phyloP scores from a whole-genome alignment of 1,284 basidiomycete species.

The Afroboletus lepidellus region DNA sequence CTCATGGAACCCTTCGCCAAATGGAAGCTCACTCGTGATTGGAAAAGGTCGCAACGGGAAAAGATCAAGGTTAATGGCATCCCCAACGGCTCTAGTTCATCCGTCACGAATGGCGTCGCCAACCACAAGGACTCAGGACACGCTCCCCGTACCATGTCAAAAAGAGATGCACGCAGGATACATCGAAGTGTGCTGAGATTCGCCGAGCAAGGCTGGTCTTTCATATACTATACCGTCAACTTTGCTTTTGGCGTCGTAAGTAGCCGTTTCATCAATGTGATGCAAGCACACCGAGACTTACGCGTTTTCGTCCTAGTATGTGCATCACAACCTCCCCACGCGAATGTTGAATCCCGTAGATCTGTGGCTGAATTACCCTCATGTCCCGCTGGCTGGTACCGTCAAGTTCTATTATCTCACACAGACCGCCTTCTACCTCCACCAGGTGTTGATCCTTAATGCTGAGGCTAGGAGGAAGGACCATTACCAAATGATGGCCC shows the following conservation, averaged over 20 bases:
- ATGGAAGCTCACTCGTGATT: conserved; percentile 63
- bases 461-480: conserved; percentile 93
- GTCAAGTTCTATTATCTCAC: conserved; percentile 91
- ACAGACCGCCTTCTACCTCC: conserved; percentile 91
- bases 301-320: conserved; percentile 54
- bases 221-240: conserved; percentile 76
- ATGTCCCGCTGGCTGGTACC: conserved; percentile 71
- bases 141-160: conserved; percentile 26
- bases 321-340: conserved; percentile 75
- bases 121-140: conserved; percentile 15
- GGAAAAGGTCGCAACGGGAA: conserved; percentile 33
- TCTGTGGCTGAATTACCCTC: conserved; percentile 85
- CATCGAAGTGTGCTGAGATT: conserved; percentile 81
- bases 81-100: conserved; percentile 32
- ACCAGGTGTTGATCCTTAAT: conserved; percentile 90
- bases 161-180: conserved; percentile 52
- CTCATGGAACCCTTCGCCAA: conserved; percentile 77
- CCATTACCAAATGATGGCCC: conserved; percentile 93
- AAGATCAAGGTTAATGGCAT: conserved; percentile 28
- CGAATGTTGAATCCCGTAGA: conserved; percentile 63
- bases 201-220: conserved; percentile 92
- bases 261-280: conserved; percentile 25
- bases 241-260: conserved; percentile 84
- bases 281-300: conserved; percentile 1
- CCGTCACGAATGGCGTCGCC: conserved; percentile 29